Evolutionary conservation across 2,329 filamentous ascomycete species (phyloP).

Genomic region (Exophiala sideris): DNA sequence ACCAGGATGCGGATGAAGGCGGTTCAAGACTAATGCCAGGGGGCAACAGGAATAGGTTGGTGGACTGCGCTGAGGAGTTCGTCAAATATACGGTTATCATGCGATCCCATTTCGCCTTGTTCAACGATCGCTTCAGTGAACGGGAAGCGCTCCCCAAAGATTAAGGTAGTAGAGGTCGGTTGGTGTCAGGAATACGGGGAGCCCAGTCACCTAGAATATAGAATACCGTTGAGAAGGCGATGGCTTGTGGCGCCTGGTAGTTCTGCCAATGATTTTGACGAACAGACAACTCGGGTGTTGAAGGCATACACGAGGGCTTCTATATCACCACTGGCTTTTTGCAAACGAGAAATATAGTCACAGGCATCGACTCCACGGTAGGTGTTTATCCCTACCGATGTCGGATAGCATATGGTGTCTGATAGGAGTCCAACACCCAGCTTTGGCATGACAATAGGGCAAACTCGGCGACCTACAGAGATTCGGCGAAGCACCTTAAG

Average conservation of each 20-base stretch:
- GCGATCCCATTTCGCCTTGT: slow-evolving; percentile 58
- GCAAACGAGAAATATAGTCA: not conserved
- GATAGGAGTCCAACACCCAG: too few relatives aligned
- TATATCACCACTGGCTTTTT: too few relatives aligned
- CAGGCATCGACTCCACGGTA: not conserved
- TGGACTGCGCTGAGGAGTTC: slow-evolving; percentile 68
- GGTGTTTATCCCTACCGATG: too few relatives aligned
- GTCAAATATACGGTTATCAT: slow-evolving; percentile 67
- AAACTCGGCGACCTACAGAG: too few relatives aligned
- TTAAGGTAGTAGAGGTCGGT: not conserved
- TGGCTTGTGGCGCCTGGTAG: too few relatives aligned
- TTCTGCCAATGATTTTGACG: too few relatives aligned
- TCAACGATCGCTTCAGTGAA: slow-evolving; percentile 63
- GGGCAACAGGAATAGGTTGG: slow-evolving; percentile 57
- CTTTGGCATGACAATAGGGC: too few relatives aligned
- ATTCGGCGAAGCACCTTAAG: too few relatives aligned
- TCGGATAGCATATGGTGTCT: too few relatives aligned
- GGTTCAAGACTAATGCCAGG: slow-evolving; percentile 54
- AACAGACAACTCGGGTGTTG: too few relatives aligned
- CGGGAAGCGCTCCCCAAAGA: slow-evolving; percentile 31
- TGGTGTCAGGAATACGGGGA: not conserved
- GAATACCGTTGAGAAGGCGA: not conserved
- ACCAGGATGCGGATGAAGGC: slow-evolving; percentile 41
- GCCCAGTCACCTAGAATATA: not conserved
- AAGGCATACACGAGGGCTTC: not conserved